phyloP scores from a whole-genome alignment of 352 stramenopile species.

The Halophytophthora polymorphica region DNA sequence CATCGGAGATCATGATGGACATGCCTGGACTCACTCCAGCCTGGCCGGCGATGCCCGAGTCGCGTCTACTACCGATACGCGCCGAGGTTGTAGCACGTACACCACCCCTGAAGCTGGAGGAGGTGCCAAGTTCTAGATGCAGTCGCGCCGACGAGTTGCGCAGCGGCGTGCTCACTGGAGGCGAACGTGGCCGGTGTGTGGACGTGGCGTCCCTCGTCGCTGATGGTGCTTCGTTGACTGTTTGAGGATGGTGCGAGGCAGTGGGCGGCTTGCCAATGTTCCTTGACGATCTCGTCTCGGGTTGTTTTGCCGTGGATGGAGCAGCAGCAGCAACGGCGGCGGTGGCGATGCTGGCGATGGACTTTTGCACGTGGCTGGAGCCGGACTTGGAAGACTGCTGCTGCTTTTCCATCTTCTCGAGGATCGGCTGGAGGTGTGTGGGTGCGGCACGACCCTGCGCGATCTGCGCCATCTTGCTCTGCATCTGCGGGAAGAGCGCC shows the following conservation, averaged over 20 bases:
- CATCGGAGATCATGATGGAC: conserved; percentile 41
- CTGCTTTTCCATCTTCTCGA: conserved; percentile 22
- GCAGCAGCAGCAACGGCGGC: too few species aligned
- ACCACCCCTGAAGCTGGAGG: conserved; percentile 19
- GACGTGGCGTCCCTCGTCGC: conserved; percentile 1
- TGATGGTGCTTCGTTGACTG: not conserved
- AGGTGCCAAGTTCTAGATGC: conserved; percentile 19
- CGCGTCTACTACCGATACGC: conserved; percentile 31
- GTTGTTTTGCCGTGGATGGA: too few species aligned
- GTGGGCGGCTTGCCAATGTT: too few species aligned
- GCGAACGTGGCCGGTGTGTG: too few species aligned
- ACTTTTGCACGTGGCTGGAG: conserved; percentile 12
- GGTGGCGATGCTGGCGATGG: not conserved
- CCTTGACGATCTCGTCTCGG: too few species aligned
- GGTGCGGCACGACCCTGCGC: conserved; percentile 26
- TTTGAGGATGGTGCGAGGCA: too few species aligned
- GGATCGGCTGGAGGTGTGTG: conserved; percentile 6
- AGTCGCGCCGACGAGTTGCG: conserved; percentile 16
- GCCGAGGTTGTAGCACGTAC: conserved; percentile 31
- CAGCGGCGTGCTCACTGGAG: conserved; percentile 5
- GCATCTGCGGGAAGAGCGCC: conserved; percentile 65
- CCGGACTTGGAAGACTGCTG: conserved; percentile 15
- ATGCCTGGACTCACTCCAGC: conserved; percentile 32
- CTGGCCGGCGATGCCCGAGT: conserved; percentile 10
- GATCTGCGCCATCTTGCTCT: conserved; percentile 57